Percentiles rank a stretch among this genome's conserved stretches.
Evolutionary conservation across 768 basidiomycete genomes (phyloP).

Genomic region (Boletus sp.): DNA sequence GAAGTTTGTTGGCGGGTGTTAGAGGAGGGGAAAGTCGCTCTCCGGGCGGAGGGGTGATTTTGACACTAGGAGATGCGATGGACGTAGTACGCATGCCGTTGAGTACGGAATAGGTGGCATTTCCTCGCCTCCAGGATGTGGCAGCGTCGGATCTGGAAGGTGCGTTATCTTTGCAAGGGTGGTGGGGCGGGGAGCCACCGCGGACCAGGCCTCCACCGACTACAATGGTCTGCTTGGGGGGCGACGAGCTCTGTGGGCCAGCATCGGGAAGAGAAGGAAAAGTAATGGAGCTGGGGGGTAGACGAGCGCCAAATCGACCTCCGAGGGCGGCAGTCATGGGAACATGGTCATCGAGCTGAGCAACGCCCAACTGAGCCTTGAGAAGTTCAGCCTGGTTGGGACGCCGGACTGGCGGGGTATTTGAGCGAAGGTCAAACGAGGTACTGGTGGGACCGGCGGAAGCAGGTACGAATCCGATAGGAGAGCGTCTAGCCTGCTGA

Average conservation of each 20-base stretch:
- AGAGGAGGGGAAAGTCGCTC: slow-evolving; percentile 52
- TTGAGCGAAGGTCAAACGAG: slow-evolving; percentile 63
- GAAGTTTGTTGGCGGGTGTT: slow-evolving; percentile 36
- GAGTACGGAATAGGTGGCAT: slow-evolving; percentile 64
- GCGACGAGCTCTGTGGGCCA: slow-evolving; percentile 36
- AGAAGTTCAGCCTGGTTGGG: slow-evolving; percentile 66
- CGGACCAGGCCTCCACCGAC: slow-evolving; percentile 74
- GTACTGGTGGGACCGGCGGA: slow-evolving; percentile 69
- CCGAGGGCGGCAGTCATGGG: slow-evolving; percentile 81
- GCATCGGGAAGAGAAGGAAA: slow-evolving; percentile 41
- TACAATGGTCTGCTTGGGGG: slow-evolving; percentile 60
- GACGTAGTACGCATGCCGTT: slow-evolving; percentile 60
- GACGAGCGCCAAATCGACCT: slow-evolving; percentile 71
- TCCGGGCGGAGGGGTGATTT: slow-evolving; percentile 66
- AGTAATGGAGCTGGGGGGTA: slow-evolving; percentile 36
- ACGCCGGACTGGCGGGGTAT: slow-evolving; percentile 60
- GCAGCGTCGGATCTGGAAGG: slow-evolving; percentile 83
- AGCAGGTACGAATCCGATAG: slow-evolving; percentile 44
- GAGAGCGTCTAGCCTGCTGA: slow-evolving; percentile 43
- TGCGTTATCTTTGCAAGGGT: slow-evolving; percentile 30
- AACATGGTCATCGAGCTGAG: slow-evolving; percentile 50
- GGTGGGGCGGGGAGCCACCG: slow-evolving; percentile 46
- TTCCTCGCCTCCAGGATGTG: slow-evolving; percentile 77
- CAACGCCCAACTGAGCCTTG: slow-evolving; percentile 54
- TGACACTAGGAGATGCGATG: slow-evolving; percentile 56